Evolutionary conservation across 148 eudicot species (phyloP).

Genomic region (Limonium bicolor): DNA sequence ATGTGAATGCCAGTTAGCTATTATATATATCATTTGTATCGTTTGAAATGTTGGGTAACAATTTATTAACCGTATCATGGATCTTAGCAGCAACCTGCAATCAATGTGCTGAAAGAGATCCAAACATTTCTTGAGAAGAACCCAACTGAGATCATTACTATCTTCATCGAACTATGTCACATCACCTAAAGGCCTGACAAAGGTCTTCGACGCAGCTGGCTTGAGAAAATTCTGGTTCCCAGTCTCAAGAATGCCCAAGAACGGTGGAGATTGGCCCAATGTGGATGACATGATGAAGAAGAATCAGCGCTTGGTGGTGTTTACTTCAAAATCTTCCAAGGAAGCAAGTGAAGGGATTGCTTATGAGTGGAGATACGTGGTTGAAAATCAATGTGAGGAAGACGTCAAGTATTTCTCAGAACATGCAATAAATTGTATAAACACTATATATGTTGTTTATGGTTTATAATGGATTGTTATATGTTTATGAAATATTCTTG

Average conservation of each 20-base stretch:
- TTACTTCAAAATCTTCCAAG: conserved; percentile 71
- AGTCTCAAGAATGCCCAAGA: conserved; percentile 71
- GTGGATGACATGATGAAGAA: conserved; percentile 66
- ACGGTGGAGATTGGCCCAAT: conserved; percentile 82
- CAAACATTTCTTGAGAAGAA: conserved; percentile 48
- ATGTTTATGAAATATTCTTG: too few relatives aligned
- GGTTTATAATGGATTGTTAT: background rate
- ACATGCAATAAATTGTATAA: background rate
- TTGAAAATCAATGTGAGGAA: conserved; percentile 93
- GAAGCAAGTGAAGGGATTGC: conserved; percentile 92
- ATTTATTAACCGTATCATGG: too few relatives aligned
- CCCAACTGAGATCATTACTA: conserved; percentile 69
- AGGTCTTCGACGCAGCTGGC: conserved; percentile 77
- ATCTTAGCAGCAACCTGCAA: conserved; percentile 61
- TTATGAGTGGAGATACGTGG: conserved; percentile 76
- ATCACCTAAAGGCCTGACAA: conserved; percentile 73
- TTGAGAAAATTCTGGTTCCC: conserved; percentile 83
- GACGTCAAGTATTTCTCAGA: background rate
- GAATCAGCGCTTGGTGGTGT: conserved; percentile 78
- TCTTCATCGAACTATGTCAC: conserved; percentile 82
- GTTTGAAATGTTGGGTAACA: too few relatives aligned
- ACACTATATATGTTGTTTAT: background rate
- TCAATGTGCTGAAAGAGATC: conserved; percentile 65
- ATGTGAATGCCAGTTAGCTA: too few relatives aligned
- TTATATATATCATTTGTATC: too few relatives aligned